Evolutionary conservation across 1,139 yeast species (phyloP), one percentile per base, ranked within the genome.

Genomic region (Saccharomyces hybrid): DNA sequence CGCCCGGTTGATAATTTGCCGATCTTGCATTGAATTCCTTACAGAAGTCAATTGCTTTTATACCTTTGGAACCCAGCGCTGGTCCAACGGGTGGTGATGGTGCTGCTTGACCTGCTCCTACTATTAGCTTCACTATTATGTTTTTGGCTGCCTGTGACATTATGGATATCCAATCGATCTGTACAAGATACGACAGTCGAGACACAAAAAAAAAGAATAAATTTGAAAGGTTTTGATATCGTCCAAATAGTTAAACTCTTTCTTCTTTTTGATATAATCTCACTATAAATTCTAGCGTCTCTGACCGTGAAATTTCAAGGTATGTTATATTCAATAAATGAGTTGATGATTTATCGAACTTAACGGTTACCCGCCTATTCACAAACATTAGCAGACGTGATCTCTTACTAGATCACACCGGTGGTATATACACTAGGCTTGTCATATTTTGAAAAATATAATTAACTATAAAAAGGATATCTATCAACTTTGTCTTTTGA

Each of bases 41-140:
- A 76, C 99, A 93, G 68, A 93, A 93, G 71, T 95, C 99, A 66
- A 93, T 95, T 59, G 99, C 98, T 71, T 95, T 95, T 55, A 93
- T 96, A 76, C 99, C 99, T 71, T 93, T 91, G 57, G 99, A 93
- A 62, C 99, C 99, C 55, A 93, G 77, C 0, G 99, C 99, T 42
- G 99, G 99, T 61, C 99, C 99, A 20, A 93, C 98, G 5, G 99
- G 99, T 34, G 99, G 99, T 1, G 97, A 86, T 47, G 99, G 99
- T 0, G 98, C 95, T 0, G 99, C 99, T 70, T 90, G 90, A 6
- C 98, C 98, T 4, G 99, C 99, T n/a, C 95, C 97, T 4, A 93
- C 98, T 56, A 93, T 84, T 60, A 93, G 81, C 72, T 91, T 93
- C 56, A 93, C 90, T 64, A 91, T 72, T 52, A 86, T 79, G 50